Conservation (phyloP, 768 basidiomycete genomes). For the Tulasnella sp. region DNA sequence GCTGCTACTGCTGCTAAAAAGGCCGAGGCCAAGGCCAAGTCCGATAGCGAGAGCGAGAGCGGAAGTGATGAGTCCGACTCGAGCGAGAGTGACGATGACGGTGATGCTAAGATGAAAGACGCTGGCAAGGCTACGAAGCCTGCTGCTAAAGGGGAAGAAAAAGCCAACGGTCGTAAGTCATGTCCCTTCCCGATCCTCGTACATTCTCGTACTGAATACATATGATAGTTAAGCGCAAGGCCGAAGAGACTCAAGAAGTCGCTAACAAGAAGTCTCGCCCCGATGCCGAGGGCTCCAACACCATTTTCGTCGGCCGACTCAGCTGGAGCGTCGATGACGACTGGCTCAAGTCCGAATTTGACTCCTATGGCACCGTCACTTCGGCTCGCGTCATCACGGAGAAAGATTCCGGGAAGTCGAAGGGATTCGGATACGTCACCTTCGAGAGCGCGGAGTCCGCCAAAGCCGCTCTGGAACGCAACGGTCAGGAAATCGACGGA, state of each 20-base stretch:
- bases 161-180: background rate
- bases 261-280: constrained; percentile 78
- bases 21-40: constrained; percentile 14
- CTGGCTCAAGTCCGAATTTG: constrained; percentile 85
- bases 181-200: background rate
- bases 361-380: constrained; percentile 75
- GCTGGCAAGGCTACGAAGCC: constrained; percentile 1
- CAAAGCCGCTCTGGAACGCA: constrained; percentile 60
- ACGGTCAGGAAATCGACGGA: constrained; percentile 86
- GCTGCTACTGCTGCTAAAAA: constrained; percentile 16
- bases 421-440: constrained; percentile 76
- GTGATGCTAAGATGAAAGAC: constrained; percentile 17
- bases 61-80: constrained; percentile 23
- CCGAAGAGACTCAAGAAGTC: constrained; percentile 45
- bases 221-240: constrained; percentile 65
- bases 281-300: constrained; percentile 35
- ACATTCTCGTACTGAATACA: constrained; percentile 5
- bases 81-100: constrained; percentile 11
- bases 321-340: constrained; percentile 98
- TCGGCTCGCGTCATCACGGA: constrained; percentile 61
- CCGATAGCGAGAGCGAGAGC: constrained; percentile 18
- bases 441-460: constrained; percentile 60
- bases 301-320: constrained; percentile 84
- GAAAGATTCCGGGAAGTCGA: constrained; percentile 67
- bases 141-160: constrained; percentile 21